These are phyloP conservation scores for Spathaspora girioi DNA, from an alignment of 805 yeast genomes.

Conservation along the genomic window DNA sequence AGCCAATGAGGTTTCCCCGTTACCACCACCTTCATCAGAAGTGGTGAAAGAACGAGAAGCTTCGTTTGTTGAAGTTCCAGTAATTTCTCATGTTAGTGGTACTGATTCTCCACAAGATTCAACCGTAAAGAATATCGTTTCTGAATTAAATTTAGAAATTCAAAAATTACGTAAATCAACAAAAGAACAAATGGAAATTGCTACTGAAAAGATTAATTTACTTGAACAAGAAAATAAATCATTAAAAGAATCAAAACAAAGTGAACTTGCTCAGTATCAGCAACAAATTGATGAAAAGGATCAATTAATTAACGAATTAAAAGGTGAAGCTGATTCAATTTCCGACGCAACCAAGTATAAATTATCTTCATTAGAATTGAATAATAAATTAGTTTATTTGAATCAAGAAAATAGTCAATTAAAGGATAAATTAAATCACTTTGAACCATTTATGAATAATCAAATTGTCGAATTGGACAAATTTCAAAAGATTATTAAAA, in stretches of 20 bases:
- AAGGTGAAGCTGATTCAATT: conserved; percentile 21
- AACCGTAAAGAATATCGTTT: conserved; percentile 21
- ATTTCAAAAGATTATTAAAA: conserved; percentile 51
- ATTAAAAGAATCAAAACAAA: conserved; percentile 11
- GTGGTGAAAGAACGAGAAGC: neutral
- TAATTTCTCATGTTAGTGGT: neutral
- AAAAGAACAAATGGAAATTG: conserved; percentile 51
- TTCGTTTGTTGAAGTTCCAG: neutral
- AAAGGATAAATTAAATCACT: conserved; percentile 37
- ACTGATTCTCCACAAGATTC: neutral
- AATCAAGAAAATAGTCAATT: conserved; percentile 44
- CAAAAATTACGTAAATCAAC: conserved; percentile 27
- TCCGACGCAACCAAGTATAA: conserved; percentile 31
- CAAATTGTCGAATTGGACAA: conserved; percentile 50
- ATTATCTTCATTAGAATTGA: conserved; percentile 41
- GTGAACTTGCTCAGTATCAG: conserved; percentile 1
- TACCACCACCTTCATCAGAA: neutral
- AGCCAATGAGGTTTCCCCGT: neutral
- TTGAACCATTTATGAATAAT: conserved; percentile 51
- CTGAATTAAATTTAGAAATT: conserved; percentile 31
- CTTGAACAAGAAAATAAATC: conserved; percentile 38
- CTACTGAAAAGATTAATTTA: conserved; percentile 48
- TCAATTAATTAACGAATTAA: conserved; percentile 26
- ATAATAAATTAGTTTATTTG: conserved; percentile 41
- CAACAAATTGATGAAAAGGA: conserved; percentile 28